Percentiles rank a stretch among this genome's conserved stretches.
These are phyloP conservation scores for Globisporangium recalcitrans DNA, from an alignment of 352 stramenopile genomes.

Conservation along the genomic window DNA sequence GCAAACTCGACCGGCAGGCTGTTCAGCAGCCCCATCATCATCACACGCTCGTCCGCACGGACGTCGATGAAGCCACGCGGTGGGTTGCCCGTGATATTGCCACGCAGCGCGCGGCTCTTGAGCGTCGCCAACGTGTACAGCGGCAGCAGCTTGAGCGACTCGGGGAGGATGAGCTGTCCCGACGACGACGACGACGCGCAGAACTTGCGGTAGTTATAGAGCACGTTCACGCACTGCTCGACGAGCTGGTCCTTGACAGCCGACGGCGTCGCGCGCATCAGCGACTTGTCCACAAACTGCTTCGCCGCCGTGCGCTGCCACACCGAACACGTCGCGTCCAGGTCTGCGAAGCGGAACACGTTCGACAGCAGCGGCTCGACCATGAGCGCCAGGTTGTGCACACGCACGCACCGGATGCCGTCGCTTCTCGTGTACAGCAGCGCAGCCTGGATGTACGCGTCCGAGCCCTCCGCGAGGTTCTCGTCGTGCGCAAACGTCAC, in stretches of 20 bases:
- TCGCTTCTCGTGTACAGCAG: constrained; percentile 86
- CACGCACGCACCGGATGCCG: constrained; percentile 84
- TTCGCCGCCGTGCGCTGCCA: constrained; percentile 78
- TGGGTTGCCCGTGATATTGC: constrained; percentile 73
- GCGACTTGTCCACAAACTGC: constrained; percentile 73
- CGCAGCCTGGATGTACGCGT: constrained; percentile 85
- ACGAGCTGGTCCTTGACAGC: constrained; percentile 78
- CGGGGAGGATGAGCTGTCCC: constrained; percentile 88
- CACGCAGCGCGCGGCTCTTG: constrained; percentile 84
- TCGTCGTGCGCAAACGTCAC: constrained; percentile 89
- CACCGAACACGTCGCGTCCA: constrained; percentile 84
- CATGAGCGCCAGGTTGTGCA: constrained; percentile 86
- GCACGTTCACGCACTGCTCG: constrained; percentile 81
- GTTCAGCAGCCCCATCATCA: constrained; percentile 82
- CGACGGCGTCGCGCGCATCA: constrained; percentile 73
- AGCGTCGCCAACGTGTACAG: constrained; percentile 85
- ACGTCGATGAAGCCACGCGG: constrained; percentile 82
- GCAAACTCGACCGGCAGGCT: constrained; percentile 74
- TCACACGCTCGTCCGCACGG: constrained; percentile 80
- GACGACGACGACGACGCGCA: constrained; percentile 88
- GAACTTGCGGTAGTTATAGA: constrained; percentile 90
- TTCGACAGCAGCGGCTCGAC: constrained; percentile 78
- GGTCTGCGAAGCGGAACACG: constrained; percentile 85
- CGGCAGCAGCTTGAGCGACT: constrained; percentile 88
- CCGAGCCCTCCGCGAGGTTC: constrained; percentile 55